Conservation (phyloP, 75 land plant genomes). For the Pseudotsuga menziesii region DNA sequence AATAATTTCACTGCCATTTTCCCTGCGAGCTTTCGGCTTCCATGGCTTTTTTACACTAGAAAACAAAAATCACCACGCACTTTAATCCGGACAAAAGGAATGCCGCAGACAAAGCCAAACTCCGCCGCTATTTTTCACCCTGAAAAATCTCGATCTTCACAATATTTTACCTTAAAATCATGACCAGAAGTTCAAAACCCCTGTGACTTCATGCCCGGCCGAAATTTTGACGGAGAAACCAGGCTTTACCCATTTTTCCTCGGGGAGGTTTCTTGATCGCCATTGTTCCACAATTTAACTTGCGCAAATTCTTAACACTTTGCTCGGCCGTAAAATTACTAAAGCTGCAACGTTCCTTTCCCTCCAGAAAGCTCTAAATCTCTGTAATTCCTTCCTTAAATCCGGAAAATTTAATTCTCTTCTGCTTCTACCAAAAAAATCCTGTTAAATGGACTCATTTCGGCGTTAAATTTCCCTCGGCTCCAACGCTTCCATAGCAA, state of each 20-base stretch:
- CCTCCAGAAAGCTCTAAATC: neutral
- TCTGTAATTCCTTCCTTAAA: neutral
- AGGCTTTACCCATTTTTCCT: neutral
- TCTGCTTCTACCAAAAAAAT: neutral
- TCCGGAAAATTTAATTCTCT: neutral
- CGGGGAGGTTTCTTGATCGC: neutral
- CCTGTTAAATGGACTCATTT: neutral
- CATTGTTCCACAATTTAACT: neutral
- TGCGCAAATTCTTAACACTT: neutral
- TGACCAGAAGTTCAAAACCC: neutral
- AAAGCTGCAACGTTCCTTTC: neutral
- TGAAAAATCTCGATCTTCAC: neutral
- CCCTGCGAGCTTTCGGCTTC: neutral
- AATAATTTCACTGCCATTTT: neutral
- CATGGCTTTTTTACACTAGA: neutral
- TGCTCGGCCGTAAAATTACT: neutral
- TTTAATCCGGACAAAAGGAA: neutral
- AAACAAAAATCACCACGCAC: neutral
- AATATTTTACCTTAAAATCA: neutral
- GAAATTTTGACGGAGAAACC: neutral
- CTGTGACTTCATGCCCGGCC: neutral
- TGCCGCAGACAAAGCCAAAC: neutral
- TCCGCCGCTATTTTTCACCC: constrained; percentile 5
- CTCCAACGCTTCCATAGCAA: neutral
- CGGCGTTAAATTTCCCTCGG: neutral